Conservation (phyloP, 2,329 filamentous ascomycete species). For the Clathrospora elynae region DNA sequence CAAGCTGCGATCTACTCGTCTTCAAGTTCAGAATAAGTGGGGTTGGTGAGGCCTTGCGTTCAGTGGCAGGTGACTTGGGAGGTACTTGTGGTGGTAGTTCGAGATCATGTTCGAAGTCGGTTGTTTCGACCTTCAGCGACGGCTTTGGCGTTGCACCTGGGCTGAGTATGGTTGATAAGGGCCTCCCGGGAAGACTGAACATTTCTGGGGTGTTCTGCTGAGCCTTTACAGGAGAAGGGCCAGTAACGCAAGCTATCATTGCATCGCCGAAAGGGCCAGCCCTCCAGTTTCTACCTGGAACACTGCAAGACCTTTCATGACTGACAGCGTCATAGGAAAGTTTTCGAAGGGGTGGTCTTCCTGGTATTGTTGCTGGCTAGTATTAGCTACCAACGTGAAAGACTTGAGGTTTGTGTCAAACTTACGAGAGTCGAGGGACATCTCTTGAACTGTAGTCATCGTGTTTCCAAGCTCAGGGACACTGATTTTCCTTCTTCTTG, state of each 20-base stretch:
- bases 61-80: constrained; percentile 44
- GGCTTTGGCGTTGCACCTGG: constrained; percentile 39
- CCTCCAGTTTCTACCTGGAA: constrained; percentile 47
- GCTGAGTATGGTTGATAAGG: constrained; percentile 42
- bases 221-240: constrained; percentile 36
- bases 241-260: constrained; percentile 47
- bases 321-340: constrained; percentile 41
- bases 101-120: constrained; percentile 20
- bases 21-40: constrained; percentile 41
- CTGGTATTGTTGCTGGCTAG: constrained; percentile 47
- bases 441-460: constrained; percentile 49
- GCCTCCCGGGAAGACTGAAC: constrained; percentile 16
- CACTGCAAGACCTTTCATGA: constrained; percentile 49
- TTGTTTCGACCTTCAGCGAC: constrained; percentile 42
- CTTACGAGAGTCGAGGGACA: constrained; percentile 49
- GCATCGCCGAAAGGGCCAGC: constrained; percentile 49
- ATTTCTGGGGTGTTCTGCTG: constrained; percentile 29
- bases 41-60: constrained; percentile 43
- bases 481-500: constrained; percentile 49
- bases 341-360: constrained; percentile 47
- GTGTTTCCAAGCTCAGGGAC: constrained; percentile 47
- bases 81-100: constrained; percentile 45
- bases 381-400: constrained; percentile 20
- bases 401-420: constrained; percentile 1
- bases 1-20: constrained; percentile 40